Base-by-base conservation (phyloP, 257 asterid genomes). In the Vinca minor region DNA sequence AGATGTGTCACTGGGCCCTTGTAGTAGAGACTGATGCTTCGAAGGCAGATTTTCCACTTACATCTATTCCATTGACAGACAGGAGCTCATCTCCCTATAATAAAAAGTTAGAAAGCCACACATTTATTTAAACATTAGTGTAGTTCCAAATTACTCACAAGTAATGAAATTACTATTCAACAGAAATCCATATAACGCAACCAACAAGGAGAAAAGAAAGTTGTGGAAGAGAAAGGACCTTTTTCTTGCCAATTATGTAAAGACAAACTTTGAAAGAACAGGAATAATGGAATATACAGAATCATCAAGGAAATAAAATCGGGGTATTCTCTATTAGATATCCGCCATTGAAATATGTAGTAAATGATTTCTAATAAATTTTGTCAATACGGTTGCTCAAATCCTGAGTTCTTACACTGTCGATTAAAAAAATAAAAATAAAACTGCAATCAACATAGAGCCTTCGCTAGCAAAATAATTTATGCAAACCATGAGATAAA, bases 51-150 rank as follows among this genome's bases (percentile, higher is more conserved):
- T 87, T 89, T 62, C 97, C 96, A 76, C 71, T 75, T 70, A 92
- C 86, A 69, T 89, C 95, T 71, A 82, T 78, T 67, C 96, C 97
- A 75, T 92, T 83, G 39, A 92, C 74, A 48, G 89, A 86, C 67
- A 92, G 71, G 31, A 92, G 75, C 69, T 89, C 98, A 76, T 92
- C 98, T 67, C 97, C 98, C 98, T 92, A 65, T 53, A 72, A 77
- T 53, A 72, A 77, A 64, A 36, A 21, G 65, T 64, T 49, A 47
- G 48, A 66, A 66, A 66, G 44, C 44, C 64, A 61, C 65, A 63
- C 20, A 67, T 8, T 62, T 23, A 26, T 17, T 49, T 42, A 39
- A 74, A 36, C 59, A 60, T 15, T 42, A 25, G 31, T 31, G 38
- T 41, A 59, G 68, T 62, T 45, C 38, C 34, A 63, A 46, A 17